Base-by-base conservation (phyloP, 2,329 filamentous ascomycete species). In the Ceratocystis diversiconidia region DNA sequence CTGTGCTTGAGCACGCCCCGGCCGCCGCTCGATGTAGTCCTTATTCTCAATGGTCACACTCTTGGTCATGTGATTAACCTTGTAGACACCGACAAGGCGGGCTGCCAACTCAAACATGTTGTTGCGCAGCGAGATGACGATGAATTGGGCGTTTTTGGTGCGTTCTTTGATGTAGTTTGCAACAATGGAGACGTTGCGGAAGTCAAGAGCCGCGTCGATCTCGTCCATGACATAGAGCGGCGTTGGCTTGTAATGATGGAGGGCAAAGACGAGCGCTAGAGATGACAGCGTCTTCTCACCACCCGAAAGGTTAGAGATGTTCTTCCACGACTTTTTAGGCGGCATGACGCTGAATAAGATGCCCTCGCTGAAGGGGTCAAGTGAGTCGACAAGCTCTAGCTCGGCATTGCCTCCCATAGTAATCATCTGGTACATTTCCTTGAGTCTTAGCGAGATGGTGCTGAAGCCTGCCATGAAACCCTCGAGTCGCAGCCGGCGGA, bases 401-500 rank as follows among this genome's bases (percentile, higher is more conserved):
- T 99, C 94, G 0, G 94, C 94, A 72, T 99, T 99, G 65, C 94
- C 94, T 68, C 94, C 94, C 91, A 99, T 97, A 25, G 94, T 99
- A 74, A 99, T 99, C 92, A 99, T 96, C 74, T 99, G 94, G 77
- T 99, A 99, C 94, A 99, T 99, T 73, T 99, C 94, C 79, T 99
- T 99, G 59, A 99, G 81, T 0, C 92, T 88, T 28, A 96, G 80
- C 1, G 92, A 97, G 75, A 99, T 99, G 69, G 85, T 88, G 72
- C 87, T 88, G 78, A 99, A 97, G 48, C 95, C 94, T 73, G 95
- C 90, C 92, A 97, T 97, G 82, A 99, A 99, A 44, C 94, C 92
- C 71, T 96, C 92, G 6, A 97, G 80, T 36, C 94, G 89, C 62
- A 96, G 80, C 15, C 90, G 88, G 12, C 94, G 89, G 63, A 99